A percentile compares a stretch with the other conserved stretches of the same genome.
Conservation (phyloP, 2,329 filamentous ascomycete species). For the Amylocarpus encephaloides region DNA sequence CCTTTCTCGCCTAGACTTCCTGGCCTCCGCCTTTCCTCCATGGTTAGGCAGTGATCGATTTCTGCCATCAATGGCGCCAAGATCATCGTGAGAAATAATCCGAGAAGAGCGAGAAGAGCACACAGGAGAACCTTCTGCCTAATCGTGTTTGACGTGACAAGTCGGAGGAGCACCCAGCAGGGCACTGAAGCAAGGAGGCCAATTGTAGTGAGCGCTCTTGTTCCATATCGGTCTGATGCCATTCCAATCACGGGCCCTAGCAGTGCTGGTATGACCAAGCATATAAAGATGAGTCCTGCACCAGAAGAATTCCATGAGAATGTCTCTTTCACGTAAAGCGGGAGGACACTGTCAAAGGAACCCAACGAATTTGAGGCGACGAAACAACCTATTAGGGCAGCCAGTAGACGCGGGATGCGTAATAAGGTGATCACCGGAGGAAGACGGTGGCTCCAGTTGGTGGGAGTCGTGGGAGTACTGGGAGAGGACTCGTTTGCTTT, state of each 20-base stretch:
- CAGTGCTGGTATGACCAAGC: slow-evolving; percentile 54
- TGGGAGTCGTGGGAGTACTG: background rate
- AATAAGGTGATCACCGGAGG: slow-evolving; percentile 35
- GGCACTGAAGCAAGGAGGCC: slow-evolving; percentile 55
- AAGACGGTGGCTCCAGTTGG: slow-evolving; percentile 11
- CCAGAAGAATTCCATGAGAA: slow-evolving; percentile 50
- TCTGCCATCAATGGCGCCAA: slow-evolving; percentile 66
- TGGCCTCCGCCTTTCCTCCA: slow-evolving; percentile 42
- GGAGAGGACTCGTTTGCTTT: background rate
- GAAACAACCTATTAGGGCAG: slow-evolving; percentile 37
- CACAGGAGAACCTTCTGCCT: slow-evolving; percentile 60
- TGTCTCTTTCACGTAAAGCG: slow-evolving; percentile 46
- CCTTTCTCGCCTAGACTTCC: slow-evolving; percentile 27
- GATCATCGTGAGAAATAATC: slow-evolving; percentile 49
- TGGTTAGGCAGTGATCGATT: slow-evolving; percentile 46
- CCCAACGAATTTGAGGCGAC: slow-evolving; percentile 44
- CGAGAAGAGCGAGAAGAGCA: slow-evolving; percentile 53
- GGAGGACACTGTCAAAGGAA: slow-evolving; percentile 48
- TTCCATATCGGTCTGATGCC: slow-evolving; percentile 46
- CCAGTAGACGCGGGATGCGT: slow-evolving; percentile 35
- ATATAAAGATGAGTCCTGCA: slow-evolving; percentile 52
- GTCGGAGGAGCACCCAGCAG: slow-evolving; percentile 55
- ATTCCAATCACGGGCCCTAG: slow-evolving; percentile 50
- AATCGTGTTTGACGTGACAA: slow-evolving; percentile 52
- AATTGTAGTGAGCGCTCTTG: slow-evolving; percentile 50